Percentiles rank a stretch among this genome's conserved stretches.
These are phyloP conservation scores for Ophiosphaerella korrae DNA, from an alignment of 2,329 filamentous ascomycete species.

Conservation along the genomic window DNA sequence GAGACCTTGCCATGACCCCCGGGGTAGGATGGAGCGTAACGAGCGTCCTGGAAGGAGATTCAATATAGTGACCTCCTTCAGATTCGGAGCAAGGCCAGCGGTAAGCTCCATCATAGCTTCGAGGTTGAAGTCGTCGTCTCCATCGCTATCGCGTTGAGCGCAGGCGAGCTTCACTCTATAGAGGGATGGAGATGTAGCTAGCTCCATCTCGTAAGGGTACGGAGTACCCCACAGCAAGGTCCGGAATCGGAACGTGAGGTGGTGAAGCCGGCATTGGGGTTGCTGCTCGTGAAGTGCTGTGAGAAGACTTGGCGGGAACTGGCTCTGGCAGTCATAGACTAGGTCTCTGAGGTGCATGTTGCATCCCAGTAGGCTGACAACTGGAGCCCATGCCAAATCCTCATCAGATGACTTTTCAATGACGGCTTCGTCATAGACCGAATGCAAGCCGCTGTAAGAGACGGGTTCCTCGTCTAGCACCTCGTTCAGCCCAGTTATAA, in stretches of 20 bases:
- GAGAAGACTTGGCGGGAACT: slow-evolving; percentile 26
- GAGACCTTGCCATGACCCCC: slow-evolving; percentile 22
- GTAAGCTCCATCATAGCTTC: slow-evolving; percentile 25
- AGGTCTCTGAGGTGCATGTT: slow-evolving; percentile 19
- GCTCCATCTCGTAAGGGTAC: slow-evolving; percentile 28
- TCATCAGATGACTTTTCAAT: slow-evolving; percentile 21
- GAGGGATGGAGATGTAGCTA: slow-evolving; percentile 26
- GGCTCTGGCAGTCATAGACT: slow-evolving; percentile 26
- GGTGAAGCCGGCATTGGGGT: slow-evolving; percentile 24
- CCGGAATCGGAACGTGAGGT: slow-evolving; percentile 25
- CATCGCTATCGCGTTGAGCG: slow-evolving; percentile 15
- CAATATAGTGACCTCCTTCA: slow-evolving; percentile 20
- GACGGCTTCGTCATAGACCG: slow-evolving; percentile 23
- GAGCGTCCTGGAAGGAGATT: neutral
- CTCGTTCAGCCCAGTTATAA: slow-evolving; percentile 11
- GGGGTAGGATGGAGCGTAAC: neutral
- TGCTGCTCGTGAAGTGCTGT: slow-evolving; percentile 14
- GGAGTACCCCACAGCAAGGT: slow-evolving; percentile 23
- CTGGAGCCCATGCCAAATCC: slow-evolving; percentile 25
- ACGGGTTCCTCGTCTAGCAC: slow-evolving; percentile 17
- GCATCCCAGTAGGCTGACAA: slow-evolving; percentile 17
- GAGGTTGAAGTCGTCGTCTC: slow-evolving; percentile 23
- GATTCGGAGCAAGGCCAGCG: slow-evolving; percentile 26
- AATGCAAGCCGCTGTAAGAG: slow-evolving; percentile 2
- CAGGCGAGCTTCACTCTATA: slow-evolving; percentile 19